Percentiles rank a stretch among this genome's conserved stretches.
Evolutionary conservation across 2,329 filamentous ascomycete species (phyloP).

Genomic region (Ascochyta koolunga): DNA sequence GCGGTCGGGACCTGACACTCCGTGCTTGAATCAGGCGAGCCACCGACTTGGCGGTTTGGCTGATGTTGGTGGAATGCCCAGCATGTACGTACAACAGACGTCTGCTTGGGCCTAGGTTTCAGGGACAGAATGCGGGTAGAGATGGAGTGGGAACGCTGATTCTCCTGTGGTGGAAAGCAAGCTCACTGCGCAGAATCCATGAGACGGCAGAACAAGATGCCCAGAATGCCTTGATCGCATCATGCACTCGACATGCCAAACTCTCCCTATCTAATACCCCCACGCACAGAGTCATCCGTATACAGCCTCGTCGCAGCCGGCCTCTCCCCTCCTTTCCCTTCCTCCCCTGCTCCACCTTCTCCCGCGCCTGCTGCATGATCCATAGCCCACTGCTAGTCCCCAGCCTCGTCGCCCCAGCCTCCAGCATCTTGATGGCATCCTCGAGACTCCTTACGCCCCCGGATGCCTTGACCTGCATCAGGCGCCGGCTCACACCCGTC

Average conservation of each 20-base stretch:
- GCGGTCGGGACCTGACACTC: background rate
- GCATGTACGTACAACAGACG: no score
- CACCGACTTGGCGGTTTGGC: background rate
- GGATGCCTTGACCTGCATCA: slow-evolving; percentile 63
- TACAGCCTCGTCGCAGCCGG: slow-evolving; percentile 43
- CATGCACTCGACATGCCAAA: background rate
- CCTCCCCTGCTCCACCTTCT: slow-evolving; percentile 34
- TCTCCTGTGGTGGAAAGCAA: no score
- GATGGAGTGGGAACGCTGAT: no score
- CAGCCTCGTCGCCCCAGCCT: slow-evolving; percentile 62
- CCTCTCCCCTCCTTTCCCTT: slow-evolving; percentile 26
- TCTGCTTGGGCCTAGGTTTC: no score
- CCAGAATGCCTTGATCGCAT: background rate
- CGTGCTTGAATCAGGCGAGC: background rate
- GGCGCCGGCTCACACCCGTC: slow-evolving; percentile 32
- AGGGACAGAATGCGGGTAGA: no score
- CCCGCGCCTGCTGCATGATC: slow-evolving; percentile 58
- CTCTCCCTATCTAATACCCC: slow-evolving; percentile 9
- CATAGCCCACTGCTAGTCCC: slow-evolving; percentile 62
- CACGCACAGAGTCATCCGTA: slow-evolving; percentile 42
- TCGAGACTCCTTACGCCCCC: slow-evolving; percentile 61
- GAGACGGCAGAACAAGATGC: no score
- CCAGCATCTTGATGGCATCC: slow-evolving; percentile 60
- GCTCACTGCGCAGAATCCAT: no score
- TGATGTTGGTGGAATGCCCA: no score